Conservation (phyloP, 208 protist genomes). For the Polymyxa betae region DNA sequence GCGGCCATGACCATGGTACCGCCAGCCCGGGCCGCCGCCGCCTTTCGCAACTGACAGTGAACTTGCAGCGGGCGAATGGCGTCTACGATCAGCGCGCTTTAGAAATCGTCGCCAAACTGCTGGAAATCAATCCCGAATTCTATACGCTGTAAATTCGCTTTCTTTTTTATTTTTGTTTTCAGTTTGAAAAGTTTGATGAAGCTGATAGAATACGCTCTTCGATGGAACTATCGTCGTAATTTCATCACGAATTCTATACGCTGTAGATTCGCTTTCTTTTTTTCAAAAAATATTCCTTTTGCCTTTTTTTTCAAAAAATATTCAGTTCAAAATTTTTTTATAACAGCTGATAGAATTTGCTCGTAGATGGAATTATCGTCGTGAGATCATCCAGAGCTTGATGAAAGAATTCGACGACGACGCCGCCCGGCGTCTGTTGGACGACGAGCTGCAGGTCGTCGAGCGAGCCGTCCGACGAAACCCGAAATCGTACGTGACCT, state of each 20-base stretch:
- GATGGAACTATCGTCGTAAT: neutral
- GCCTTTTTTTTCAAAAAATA: too few relatives aligned
- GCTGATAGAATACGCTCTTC: too few relatives aligned
- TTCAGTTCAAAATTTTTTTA: neutral
- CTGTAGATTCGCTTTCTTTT: slow-evolving; percentile 47
- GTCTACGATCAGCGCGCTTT: neutral
- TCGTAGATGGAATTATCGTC: neutral
- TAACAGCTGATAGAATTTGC: neutral
- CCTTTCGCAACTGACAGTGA: neutral
- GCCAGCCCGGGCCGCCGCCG: neutral
- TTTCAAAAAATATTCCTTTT: too few relatives aligned
- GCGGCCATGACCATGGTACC: neutral
- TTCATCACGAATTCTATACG: slow-evolving; percentile 55
- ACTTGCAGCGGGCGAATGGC: neutral
- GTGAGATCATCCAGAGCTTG: neutral
- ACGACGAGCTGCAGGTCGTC: slow-evolving; percentile 42
- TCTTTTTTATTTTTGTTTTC: neutral
- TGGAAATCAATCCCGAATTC: slow-evolving; percentile 56
- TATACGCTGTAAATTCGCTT: slow-evolving; percentile 50
- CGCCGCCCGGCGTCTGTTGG: neutral
- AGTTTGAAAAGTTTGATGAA: too few relatives aligned
- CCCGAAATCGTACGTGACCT: slow-evolving; percentile 61
- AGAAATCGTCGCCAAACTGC: neutral
- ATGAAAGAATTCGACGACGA: neutral
- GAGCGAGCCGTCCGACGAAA: slow-evolving; percentile 42